Conservation (phyloP, 1,284 basidiomycete genomes). For the Heterobasidion irregulare region DNA sequence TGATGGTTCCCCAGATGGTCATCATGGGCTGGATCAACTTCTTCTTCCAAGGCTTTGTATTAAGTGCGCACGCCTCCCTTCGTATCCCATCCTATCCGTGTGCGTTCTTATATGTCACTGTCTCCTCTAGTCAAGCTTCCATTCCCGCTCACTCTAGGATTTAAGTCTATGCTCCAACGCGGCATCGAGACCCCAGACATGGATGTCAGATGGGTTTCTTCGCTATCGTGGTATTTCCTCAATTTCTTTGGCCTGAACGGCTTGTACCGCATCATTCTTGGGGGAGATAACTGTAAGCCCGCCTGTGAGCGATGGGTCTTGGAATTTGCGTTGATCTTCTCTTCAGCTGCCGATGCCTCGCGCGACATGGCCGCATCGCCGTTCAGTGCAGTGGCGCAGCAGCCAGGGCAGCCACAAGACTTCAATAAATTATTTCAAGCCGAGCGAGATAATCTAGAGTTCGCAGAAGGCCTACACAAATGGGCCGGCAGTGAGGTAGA, state of each 20-base stretch:
- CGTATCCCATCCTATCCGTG: not conserved
- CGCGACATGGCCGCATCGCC: slow-evolving; percentile 68
- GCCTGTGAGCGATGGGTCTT: slow-evolving; percentile 1
- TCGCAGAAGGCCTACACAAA: slow-evolving; percentile 77
- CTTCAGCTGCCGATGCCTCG: slow-evolving; percentile 66
- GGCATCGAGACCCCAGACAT: slow-evolving; percentile 95
- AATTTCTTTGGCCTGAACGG: slow-evolving; percentile 98
- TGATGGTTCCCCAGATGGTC: slow-evolving; percentile 96
- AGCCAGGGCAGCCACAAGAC: slow-evolving; percentile 67
- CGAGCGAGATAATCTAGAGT: slow-evolving; percentile 90
- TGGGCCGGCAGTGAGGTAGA: slow-evolving; percentile 83
- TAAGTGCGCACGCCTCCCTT: slow-evolving; percentile 59
- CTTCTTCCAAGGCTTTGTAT: slow-evolving; percentile 97
- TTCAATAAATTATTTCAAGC: slow-evolving; percentile 86
- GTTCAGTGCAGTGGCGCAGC: slow-evolving; percentile 45
- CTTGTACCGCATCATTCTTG: slow-evolving; percentile 88
- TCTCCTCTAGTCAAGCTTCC: slow-evolving; percentile 80
- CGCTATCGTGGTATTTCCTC: slow-evolving; percentile 98
- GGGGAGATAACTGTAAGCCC: slow-evolving; percentile 79
- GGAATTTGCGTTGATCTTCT: not conserved
- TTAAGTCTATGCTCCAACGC: slow-evolving; percentile 98
- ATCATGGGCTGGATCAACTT: slow-evolving; percentile 99
- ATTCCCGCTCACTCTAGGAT: slow-evolving; percentile 93
- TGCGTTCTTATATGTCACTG: not conserved
- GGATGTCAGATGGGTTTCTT: slow-evolving; percentile 98